Evolutionary conservation across 2,329 filamentous ascomycete species (phyloP), one percentile per base, ranked within the genome.

Genomic region (Emericellopsis cladophorae): DNA sequence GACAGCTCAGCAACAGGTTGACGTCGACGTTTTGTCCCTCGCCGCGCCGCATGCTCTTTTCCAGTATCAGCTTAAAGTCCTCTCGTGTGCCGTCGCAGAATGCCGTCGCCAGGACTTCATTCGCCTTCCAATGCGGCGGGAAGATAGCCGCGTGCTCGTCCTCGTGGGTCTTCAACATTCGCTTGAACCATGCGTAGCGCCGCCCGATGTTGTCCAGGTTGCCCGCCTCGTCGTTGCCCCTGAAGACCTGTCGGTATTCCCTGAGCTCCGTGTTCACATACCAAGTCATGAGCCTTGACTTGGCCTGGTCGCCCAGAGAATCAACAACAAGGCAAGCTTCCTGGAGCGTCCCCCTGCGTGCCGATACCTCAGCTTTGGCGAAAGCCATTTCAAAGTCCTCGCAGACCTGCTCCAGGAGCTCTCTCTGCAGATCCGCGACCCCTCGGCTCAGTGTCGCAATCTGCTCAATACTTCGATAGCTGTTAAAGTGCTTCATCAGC

Each of bases 401-500:
- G 58, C 92, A 98, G n/a, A 98, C 83, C 62, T 98, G 92, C 65
- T 98, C 92, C 43, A 95, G 66, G 44, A 98, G 65, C 59, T 95
- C 89, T 45, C 89, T 72, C 64, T 98, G 92, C 47, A 98, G 71
- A 52, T 96, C 92, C 6, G 88, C 83, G 31, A 98, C 92, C 52
- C 93, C 94, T 40, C 87, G 79, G 56, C 87, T 94, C 47, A 98
- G 70, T 1, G 84, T 84, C 23, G 92, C 92, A 56, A 98, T 96
- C 70, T 98, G 92, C 57, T 96, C 90, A 51, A 98, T 96, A 51
- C 88, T 95, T 44, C 92, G 74, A 60, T 96, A 98, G 61, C 86
- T 93, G 65, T 95, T 94, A 73, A 98, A 98, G 64, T 98, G 89
- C 49, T 85, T 85, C 84, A 96, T 95, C 36, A 98, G 79, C 72